Evolutionary conservation across 306 rosid species (phyloP), one percentile per base, ranked within the genome.

Genomic region (Nissolia schottii): DNA sequence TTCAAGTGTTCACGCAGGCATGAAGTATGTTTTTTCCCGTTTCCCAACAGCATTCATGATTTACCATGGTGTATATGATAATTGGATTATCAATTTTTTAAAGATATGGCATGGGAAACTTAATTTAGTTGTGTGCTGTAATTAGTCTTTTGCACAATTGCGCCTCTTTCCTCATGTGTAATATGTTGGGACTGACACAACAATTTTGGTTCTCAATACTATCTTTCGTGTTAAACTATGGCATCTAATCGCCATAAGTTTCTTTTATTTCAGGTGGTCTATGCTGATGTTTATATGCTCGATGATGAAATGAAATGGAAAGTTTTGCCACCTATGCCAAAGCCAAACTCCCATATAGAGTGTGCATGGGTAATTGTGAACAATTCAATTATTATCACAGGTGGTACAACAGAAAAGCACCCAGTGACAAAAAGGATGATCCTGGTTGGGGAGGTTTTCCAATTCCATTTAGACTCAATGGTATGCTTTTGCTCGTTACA

Each of bases 341-440:
- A 93, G 77, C 89, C 92, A 16, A 54, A 93, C 80, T 93, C 97
- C 62, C 98, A 93, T 56, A 86, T 89, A 16, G 98, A 90, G 67
- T 87, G 84, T 79, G 82, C 98, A 41, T 89, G 94, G 97, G 87
- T 87, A 0, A 12, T 91, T 15, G 84, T 87, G 70, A 90, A 89
- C 78, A 84, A 90, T 77, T 93, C 98, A 12, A 81, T 93, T 13
- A 70, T 93, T 64, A 86, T 90, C 68, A 65, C 92, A 0, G 97
- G 98, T 4, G 98, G 98, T 37, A 89, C 97, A 24, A 93, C 97
- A 19, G 96, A 93, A 65, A 93, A 93, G 80, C 92, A 93, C 69
- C 96, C 97, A 1, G 67, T 78, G 24, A 88, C 88, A 60, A 89
- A 93, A 64, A 77, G 94, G 77, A 93, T 93, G 98, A 82, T 89